A percentile compares a stretch with the other conserved stretches of the same genome.
phyloP scores from a whole-genome alignment of 805 yeast species.

The Ogataea ganodermae region DNA sequence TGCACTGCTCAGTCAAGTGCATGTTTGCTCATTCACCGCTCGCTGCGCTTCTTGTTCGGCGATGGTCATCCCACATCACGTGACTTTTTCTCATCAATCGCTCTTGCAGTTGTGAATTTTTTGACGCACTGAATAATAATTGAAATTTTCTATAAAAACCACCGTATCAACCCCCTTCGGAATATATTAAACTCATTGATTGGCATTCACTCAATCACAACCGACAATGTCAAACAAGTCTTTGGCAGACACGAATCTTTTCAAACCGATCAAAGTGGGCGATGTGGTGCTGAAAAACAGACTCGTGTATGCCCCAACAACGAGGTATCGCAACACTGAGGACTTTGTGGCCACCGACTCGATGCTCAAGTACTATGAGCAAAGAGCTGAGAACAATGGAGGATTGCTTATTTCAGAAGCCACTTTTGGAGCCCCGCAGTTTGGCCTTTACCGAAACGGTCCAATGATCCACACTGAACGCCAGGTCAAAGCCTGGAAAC shows the following conservation, averaged over 20 bases:
- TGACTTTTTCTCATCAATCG: too few species aligned
- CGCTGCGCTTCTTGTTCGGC: too few species aligned
- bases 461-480: slow-evolving; percentile 54
- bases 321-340: slow-evolving; percentile 44
- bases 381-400: slow-evolving; percentile 57
- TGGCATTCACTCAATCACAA: too few species aligned
- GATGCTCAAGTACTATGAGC: slow-evolving; percentile 53
- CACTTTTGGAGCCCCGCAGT: slow-evolving; percentile 46
- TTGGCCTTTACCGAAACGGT: slow-evolving; percentile 43
- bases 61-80: too few species aligned
- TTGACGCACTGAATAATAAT: too few species aligned
- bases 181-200: too few species aligned
- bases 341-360: slow-evolving; percentile 49
- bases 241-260: slow-evolving; percentile 27
- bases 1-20: too few species aligned
- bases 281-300: slow-evolving; percentile 40
- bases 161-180: too few species aligned
- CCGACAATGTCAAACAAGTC: background rate
- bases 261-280: slow-evolving; percentile 49
- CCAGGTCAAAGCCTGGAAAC: slow-evolving; percentile 52
- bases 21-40: too few species aligned
- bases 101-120: too few species aligned
- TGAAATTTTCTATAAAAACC: too few species aligned
- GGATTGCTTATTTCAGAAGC: slow-evolving; percentile 66
- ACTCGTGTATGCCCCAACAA: slow-evolving; percentile 52